These are phyloP conservation scores for Paraconiothyrium sp. DNA, from an alignment of 2,329 filamentous ascomycete species.

Conservation along the genomic window DNA sequence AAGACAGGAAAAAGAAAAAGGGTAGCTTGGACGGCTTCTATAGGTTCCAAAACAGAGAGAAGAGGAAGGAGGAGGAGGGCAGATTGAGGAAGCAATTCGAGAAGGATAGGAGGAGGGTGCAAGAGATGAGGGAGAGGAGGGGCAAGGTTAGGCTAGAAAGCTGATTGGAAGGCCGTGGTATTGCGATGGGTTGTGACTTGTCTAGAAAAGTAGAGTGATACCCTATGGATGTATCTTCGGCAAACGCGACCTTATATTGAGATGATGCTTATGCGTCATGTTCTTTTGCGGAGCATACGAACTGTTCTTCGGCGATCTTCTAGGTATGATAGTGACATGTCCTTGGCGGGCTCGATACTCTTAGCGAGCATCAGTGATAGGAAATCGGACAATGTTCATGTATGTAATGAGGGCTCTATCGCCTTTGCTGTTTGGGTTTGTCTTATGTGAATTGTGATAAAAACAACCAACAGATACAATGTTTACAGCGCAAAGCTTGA, in stretches of 20 bases:
- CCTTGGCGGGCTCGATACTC: no score
- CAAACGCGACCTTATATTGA: neutral
- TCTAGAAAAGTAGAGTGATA: conserved; percentile 11
- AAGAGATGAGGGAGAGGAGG: conserved; percentile 74
- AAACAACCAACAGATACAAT: no score
- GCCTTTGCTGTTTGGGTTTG: no score
- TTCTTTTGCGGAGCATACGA: no score
- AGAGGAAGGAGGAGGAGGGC: conserved; percentile 77
- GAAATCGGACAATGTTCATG: no score
- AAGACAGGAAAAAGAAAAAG: conserved; percentile 66
- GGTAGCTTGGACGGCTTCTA: conserved; percentile 75
- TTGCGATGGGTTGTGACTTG: neutral
- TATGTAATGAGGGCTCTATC: no score
- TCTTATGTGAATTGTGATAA: no score
- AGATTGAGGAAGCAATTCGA: conserved; percentile 77
- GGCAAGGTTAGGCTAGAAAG: conserved; percentile 41
- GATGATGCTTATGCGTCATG: no score
- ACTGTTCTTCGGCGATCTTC: neutral
- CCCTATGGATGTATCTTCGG: conserved; percentile 6
- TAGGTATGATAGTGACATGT: neutral
- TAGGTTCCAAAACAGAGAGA: conserved; percentile 82
- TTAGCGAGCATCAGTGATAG: no score
- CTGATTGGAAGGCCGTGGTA: conserved; percentile 16
- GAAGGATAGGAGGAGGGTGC: conserved; percentile 76
- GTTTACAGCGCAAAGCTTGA: no score